Percentiles rank a stretch among this genome's conserved stretches.
phyloP scores from a whole-genome alignment of 2,329 filamentous ascomycete species.

The Grosmannia clavigera region DNA sequence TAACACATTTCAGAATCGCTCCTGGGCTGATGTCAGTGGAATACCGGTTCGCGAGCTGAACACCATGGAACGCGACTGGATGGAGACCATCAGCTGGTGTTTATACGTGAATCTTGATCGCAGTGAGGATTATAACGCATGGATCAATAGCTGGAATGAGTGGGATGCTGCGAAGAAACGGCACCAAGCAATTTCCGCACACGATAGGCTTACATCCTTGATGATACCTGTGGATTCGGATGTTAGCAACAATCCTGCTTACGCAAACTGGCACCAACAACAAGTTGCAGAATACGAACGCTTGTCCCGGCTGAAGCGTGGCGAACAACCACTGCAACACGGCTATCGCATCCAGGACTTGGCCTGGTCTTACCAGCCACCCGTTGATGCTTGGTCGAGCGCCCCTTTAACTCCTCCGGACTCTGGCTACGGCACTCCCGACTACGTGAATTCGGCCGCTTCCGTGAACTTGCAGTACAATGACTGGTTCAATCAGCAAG shows the following conservation, averaged over 20 bases:
- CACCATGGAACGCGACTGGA: constrained; percentile 76
- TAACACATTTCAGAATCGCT: constrained; percentile 95
- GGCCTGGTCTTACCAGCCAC: constrained; percentile 24
- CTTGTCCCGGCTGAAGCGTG: constrained; percentile 28
- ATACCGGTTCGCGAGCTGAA: constrained; percentile 79
- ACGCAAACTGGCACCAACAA: constrained; percentile 37
- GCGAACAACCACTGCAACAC: constrained; percentile 17
- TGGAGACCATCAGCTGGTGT: constrained; percentile 68
- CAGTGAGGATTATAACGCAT: constrained; percentile 56
- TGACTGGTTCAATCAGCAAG: constrained; percentile 41
- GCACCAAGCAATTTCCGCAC: constrained; percentile 32
- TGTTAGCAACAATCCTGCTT: constrained; percentile 20
- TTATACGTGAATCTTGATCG: constrained; percentile 77
- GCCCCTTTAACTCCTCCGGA: constrained; percentile 46
- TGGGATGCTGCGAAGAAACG: constrained; percentile 45
- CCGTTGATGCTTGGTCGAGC: constrained; percentile 24
- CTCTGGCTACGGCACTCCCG: constrained; percentile 49
- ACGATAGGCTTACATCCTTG: constrained; percentile 36
- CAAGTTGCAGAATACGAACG: constrained; percentile 42
- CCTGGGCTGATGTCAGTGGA: constrained; percentile 90
- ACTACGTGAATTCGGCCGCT: constrained; percentile 42
- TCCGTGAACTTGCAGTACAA: constrained; percentile 43
- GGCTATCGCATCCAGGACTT: constrained; percentile 32
- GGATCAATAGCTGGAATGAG: constrained; percentile 47
- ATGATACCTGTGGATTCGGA: constrained; percentile 36